Conservation (phyloP, 2,329 filamentous ascomycete species). For the Colletotrichum magnum region DNA sequence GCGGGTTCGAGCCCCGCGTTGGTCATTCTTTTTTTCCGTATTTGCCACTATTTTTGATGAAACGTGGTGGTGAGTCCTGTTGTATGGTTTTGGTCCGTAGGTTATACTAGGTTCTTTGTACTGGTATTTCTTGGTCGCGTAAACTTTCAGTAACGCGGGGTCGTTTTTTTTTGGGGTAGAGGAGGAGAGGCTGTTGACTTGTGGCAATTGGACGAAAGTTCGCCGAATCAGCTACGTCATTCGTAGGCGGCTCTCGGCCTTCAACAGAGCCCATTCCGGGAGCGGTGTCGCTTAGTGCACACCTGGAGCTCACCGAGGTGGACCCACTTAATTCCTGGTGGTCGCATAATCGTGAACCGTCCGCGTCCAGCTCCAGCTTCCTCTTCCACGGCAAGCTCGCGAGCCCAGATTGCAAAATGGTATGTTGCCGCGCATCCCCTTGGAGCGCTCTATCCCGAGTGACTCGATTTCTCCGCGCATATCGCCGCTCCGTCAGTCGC, state of each 20-base stretch:
- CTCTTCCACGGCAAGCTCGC: constrained; percentile 34
- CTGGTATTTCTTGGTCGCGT: background rate
- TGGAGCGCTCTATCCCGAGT: background rate
- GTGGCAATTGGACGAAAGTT: background rate
- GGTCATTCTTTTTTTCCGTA: constrained; percentile 9
- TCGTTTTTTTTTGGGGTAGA: background rate
- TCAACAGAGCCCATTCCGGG: background rate
- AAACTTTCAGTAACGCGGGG: background rate
- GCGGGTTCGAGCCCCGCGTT: constrained; percentile 41
- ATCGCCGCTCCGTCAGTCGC: no score
- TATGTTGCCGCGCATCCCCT: constrained; percentile 6
- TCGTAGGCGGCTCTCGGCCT: background rate
- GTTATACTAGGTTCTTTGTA: background rate
- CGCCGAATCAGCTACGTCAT: constrained; percentile 23
- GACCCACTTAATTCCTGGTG: constrained; percentile 28
- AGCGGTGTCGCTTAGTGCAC: constrained; percentile 14
- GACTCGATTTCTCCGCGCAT: background rate
- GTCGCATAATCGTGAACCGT: constrained; percentile 35
- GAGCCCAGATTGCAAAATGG: constrained; percentile 36
- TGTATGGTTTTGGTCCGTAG: background rate
- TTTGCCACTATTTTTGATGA: background rate
- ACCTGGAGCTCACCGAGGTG: constrained; percentile 27
- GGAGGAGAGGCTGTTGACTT: background rate
- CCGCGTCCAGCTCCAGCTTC: constrained; percentile 31
- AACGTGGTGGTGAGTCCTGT: no score